Conservation (phyloP, 305 asterid species). For the Fraxinus sp. region DNA sequence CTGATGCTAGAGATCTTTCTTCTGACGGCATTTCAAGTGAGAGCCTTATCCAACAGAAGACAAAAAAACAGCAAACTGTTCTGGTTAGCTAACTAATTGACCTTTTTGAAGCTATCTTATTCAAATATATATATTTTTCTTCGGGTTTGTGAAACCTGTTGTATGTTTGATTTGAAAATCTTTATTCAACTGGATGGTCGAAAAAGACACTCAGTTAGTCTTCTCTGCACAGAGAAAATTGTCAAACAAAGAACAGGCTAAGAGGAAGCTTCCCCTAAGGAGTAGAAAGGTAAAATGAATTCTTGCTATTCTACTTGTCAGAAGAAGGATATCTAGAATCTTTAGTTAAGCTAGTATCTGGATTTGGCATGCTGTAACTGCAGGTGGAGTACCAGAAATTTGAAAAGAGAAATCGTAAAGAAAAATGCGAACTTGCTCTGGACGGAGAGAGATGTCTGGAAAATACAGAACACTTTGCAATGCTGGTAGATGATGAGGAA, state of each 20-base stretch:
- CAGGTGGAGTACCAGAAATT: slow-evolving; percentile 56
- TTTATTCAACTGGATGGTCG: slow-evolving; percentile 14
- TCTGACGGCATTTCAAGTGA: slow-evolving; percentile 35
- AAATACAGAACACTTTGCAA: slow-evolving; percentile 40
- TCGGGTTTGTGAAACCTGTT: not conserved
- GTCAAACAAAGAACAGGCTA: slow-evolving; percentile 56
- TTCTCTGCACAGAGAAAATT: slow-evolving; percentile 58
- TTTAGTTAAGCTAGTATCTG: slow-evolving; percentile 4
- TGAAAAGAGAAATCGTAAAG: slow-evolving; percentile 46
- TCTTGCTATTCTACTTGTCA: slow-evolving; percentile 5
- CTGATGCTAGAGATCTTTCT: slow-evolving; percentile 41
- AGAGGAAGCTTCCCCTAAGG: slow-evolving; percentile 55
- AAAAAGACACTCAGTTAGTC: slow-evolving; percentile 10
- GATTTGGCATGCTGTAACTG: slow-evolving; percentile 13
- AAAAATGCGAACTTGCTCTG: slow-evolving; percentile 73
- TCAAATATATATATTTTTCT: not conserved
- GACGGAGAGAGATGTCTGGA: slow-evolving; percentile 47
- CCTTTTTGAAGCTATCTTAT: slow-evolving; percentile 16
- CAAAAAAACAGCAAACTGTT: slow-evolving; percentile 56
- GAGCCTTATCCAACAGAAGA: slow-evolving; percentile 43
- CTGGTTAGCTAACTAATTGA: slow-evolving; percentile 49
- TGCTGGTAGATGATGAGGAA: slow-evolving; percentile 84
- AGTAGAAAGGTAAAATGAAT: slow-evolving; percentile 51
- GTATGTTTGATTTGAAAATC: slow-evolving; percentile 13
- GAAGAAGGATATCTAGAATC: not conserved